Base-by-base conservation (phyloP, 208 protist species). In the Crithidia sp. region DNA sequence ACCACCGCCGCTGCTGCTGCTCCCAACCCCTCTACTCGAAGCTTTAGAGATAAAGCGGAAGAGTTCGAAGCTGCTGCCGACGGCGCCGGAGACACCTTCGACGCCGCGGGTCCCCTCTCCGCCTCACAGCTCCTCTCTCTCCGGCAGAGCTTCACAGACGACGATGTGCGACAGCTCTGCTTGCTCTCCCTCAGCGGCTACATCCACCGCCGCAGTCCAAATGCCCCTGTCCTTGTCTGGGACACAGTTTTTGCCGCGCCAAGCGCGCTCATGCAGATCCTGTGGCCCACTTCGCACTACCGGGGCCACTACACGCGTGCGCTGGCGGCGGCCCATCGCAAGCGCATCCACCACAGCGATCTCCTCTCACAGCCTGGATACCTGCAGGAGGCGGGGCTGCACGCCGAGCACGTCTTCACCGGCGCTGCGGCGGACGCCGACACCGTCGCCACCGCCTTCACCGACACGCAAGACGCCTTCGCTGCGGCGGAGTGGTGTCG, bases 401-500 rank as follows among this genome's bases (percentile, higher is more conserved):
- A 76, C 28, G 56, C 65, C 13, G 68, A 57, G 44, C 14, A 43
- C 16, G 61, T 69, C 36, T 55, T 67, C 10, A 50, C 19, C n/a
- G 63, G 49, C 43, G 7, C 57, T 6, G 13, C 19, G 39, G n/a
- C 28, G 28, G 28, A 28, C 28, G 28, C 28, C 28, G 28, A 28
- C 28, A 28, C 28, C 28, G 28, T 28, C 1, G 28, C 28, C 28
- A 28, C 28, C 28, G 12, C 8, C 3, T 52, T 65, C n/a, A 56
- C 43, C 3, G 43, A 53, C 7, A 44, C 36, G 5, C 41, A 55
- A 14, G 58, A 62, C 40, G 12, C 39, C 37, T 44, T 17, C 41
- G 70, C 60, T 5, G 61, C 63, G 6, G 41, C 65, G 17, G 62
- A 61, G 14, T 91, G 85, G 83, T 40, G 19, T 16, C 45, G 53